phyloP scores from a whole-genome alignment of 208 protist genomes.

The Trypanosoma conorhini region DNA sequence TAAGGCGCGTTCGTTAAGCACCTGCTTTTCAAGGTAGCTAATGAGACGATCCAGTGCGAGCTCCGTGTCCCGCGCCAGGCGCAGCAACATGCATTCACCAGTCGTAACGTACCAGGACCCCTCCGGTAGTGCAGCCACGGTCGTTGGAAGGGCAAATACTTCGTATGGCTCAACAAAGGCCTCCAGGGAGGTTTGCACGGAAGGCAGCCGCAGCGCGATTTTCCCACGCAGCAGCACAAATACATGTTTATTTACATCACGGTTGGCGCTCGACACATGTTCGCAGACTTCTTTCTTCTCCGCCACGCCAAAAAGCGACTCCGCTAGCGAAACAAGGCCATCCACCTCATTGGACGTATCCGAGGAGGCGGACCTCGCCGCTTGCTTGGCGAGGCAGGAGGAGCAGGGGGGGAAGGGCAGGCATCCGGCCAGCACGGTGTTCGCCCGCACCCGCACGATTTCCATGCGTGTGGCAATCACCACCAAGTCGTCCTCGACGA shows the following conservation, averaged over 20 bases:
- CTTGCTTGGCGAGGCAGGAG: neutral
- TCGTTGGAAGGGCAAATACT: conserved; percentile 48
- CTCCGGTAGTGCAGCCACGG: conserved; percentile 45
- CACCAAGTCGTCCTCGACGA: conserved; percentile 61
- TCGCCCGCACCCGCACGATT: conserved; percentile 28
- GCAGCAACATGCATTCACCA: conserved; percentile 46
- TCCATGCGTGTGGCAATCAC: conserved; percentile 51
- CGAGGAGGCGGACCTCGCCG: too few relatives aligned
- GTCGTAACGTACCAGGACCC: conserved; percentile 55
- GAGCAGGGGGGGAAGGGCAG: neutral
- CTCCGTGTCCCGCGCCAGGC: conserved; percentile 26
- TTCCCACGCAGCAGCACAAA: conserved; percentile 47
- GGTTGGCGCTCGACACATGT: neutral
- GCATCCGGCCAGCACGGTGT: conserved; percentile 26
- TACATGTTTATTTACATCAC: conserved; percentile 18
- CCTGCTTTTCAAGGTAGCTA: conserved; percentile 31
- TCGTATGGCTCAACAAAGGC: conserved; percentile 58
- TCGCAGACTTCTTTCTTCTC: neutral
- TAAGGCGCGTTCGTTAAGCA: conserved; percentile 33
- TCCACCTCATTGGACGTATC: neutral
- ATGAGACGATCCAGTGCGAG: conserved; percentile 32
- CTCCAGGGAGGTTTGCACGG: conserved; percentile 31
- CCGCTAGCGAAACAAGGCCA: neutral
- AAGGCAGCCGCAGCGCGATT: conserved; percentile 30
- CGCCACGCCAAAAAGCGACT: neutral